Percentiles rank a stretch among this genome's conserved stretches.
Conservation (phyloP, 768 basidiomycete genomes). For the Termitomyces sp. region DNA sequence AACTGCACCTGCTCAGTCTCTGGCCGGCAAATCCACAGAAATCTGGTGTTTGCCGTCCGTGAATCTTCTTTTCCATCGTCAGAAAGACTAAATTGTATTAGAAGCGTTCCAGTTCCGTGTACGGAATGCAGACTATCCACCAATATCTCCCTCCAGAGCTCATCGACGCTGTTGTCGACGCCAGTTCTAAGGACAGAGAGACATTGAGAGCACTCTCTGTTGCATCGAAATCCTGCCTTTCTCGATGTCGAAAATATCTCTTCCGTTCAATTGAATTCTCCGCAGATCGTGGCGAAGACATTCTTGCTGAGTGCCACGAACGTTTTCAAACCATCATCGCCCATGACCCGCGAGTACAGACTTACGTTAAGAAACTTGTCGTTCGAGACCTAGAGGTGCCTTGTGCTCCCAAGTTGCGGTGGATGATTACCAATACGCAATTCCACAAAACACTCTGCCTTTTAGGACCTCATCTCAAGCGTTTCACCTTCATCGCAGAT, state of each 20-base stretch:
- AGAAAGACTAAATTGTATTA: neutral
- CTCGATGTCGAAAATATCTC: constrained; percentile 1
- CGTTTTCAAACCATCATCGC: neutral
- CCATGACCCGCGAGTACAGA: neutral
- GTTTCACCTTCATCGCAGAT: constrained; percentile 6
- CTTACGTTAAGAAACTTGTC: neutral
- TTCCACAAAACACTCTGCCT: constrained; percentile 5
- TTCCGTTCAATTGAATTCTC: constrained; percentile 5
- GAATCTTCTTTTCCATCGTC: neutral
- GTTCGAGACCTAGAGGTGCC: constrained; percentile 2
- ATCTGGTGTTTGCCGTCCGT: neutral
- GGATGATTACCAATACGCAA: constrained; percentile 5
- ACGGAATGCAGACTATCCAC: neutral
- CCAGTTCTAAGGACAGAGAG: neutral
- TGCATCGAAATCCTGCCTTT: neutral
- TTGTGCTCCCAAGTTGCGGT: neutral
- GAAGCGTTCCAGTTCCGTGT: neutral
- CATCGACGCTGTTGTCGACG: constrained; percentile 7
- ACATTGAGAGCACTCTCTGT: neutral
- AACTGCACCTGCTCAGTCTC: neutral
- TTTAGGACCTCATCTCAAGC: neutral
- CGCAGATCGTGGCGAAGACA: neutral
- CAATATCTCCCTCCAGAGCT: constrained; percentile 4
- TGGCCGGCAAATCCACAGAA: neutral
- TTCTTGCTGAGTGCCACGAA: neutral